phyloP scores from a whole-genome alignment of 768 basidiomycete species.

The Xerocomellus chrysenteron region DNA sequence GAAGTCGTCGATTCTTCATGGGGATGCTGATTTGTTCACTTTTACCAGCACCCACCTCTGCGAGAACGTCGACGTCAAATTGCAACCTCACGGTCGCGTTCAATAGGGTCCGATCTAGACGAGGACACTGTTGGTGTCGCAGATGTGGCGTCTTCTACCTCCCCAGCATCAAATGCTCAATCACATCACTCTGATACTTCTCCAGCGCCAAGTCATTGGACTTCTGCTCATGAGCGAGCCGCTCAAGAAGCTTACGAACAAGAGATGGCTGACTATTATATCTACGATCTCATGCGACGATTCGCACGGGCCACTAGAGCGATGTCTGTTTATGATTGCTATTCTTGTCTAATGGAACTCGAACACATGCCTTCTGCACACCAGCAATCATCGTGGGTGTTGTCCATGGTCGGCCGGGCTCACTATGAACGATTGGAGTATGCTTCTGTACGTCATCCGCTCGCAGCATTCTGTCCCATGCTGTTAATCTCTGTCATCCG shows the following conservation, averaged over 20 bases:
- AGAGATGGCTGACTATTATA: conserved; percentile 77
- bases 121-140: conserved; percentile 52
- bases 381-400: conserved; percentile 71
- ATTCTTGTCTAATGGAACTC: conserved; percentile 70
- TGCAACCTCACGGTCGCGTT: conserved; percentile 55
- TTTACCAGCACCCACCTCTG: conserved; percentile 31
- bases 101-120: conserved; percentile 70
- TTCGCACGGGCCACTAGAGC: conserved; percentile 81
- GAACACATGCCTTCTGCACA: conserved; percentile 73
- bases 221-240: conserved; percentile 63
- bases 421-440: conserved; percentile 92
- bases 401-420: conserved; percentile 81
- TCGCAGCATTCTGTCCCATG: conserved; percentile 4
- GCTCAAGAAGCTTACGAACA: conserved; percentile 70
- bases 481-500: conserved; percentile 16
- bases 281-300: conserved; percentile 76
- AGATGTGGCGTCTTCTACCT: conserved; percentile 58
- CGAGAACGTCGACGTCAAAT: conserved; percentile 63
- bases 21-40: conserved; percentile 17
- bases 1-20: background rate
- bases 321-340: conserved; percentile 74
- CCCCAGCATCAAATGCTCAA: conserved; percentile 55
- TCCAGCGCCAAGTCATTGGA: conserved; percentile 61
- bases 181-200: conserved; percentile 67
- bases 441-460: conserved; percentile 62